These are phyloP conservation scores for Hypocreales sp. DNA, from an alignment of 2,329 filamentous ascomycete species.

Conservation along the genomic window DNA sequence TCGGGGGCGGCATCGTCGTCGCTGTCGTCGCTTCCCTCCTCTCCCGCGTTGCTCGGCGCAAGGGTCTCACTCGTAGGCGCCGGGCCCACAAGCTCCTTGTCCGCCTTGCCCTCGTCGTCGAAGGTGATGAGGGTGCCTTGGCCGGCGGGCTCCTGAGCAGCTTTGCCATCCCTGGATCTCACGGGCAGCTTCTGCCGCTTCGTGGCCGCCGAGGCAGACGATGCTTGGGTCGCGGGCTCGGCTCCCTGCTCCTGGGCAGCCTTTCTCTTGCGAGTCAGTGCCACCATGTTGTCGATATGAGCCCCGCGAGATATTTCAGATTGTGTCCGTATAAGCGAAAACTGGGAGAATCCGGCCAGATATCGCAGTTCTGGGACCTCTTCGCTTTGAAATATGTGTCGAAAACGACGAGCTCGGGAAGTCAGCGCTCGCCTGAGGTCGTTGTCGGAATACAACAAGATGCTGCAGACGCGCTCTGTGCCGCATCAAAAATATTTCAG, in stretches of 20 bases:
- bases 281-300: slow-evolving; percentile 6
- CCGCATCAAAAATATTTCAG: too few relatives aligned
- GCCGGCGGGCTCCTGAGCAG: slow-evolving; percentile 3
- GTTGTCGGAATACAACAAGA: too few relatives aligned
- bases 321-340: too few relatives aligned
- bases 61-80: slow-evolving; percentile 3
- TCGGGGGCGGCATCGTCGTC: slow-evolving; percentile 44
- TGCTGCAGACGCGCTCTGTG: too few relatives aligned
- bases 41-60: slow-evolving; percentile 15
- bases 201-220: slow-evolving; percentile 6
- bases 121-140: slow-evolving; percentile 18
- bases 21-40: slow-evolving; percentile 20
- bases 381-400: too few relatives aligned
- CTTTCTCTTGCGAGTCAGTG: slow-evolving; percentile 15
- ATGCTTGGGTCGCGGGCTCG: slow-evolving; percentile 3
- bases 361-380: too few relatives aligned
- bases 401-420: too few relatives aligned
- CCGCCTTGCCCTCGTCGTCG: slow-evolving; percentile 16
- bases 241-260: slow-evolving; percentile 7
- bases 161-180: slow-evolving; percentile 15
- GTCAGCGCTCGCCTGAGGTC: too few relatives aligned
- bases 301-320: too few relatives aligned
- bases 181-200: slow-evolving; percentile 16
- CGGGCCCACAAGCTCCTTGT: slow-evolving; percentile 4
- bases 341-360: too few relatives aligned